Conservation (phyloP, 1,284 basidiomycete genomes). For the Ustilago sp. region DNA sequence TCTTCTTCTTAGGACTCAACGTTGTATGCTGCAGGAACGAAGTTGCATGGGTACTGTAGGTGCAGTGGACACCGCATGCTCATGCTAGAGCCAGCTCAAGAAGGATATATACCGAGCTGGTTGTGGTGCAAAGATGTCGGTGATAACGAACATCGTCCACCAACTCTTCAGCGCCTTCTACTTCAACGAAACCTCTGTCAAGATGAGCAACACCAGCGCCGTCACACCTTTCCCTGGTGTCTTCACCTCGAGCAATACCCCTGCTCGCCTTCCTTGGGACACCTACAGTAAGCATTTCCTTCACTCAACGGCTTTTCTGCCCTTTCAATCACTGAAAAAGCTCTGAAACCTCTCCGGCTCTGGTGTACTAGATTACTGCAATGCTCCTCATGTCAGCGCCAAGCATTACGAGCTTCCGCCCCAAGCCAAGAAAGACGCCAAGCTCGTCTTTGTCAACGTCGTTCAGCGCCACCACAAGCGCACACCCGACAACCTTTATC, state of each 20-base stretch:
- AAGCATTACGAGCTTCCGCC: conserved; percentile 30
- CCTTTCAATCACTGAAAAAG: not conserved
- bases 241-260: conserved; percentile 33
- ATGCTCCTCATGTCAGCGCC: conserved; percentile 46
- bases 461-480: conserved; percentile 60
- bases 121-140: not conserved
- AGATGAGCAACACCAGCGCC: conserved; percentile 19
- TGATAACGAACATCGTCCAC: not conserved
- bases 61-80: not conserved
- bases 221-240: conserved; percentile 31
- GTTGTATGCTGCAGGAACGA: not conserved
- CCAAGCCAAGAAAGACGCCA: conserved; percentile 33
- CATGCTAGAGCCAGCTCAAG: not conserved
- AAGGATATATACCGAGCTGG: conserved; percentile 5
- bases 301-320: not conserved
- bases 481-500: conserved; percentile 73
- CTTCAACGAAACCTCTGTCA: not conserved
- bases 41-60: not conserved
- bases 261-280: conserved; percentile 38
- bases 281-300: conserved; percentile 33
- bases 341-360: not conserved
- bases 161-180: conserved; percentile 4
- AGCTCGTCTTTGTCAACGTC: conserved; percentile 53
- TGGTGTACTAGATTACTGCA: conserved; percentile 43
- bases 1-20: not conserved